phyloP scores from a whole-genome alignment of 1,284 basidiomycete species.

The Phlebopus sp. region DNA sequence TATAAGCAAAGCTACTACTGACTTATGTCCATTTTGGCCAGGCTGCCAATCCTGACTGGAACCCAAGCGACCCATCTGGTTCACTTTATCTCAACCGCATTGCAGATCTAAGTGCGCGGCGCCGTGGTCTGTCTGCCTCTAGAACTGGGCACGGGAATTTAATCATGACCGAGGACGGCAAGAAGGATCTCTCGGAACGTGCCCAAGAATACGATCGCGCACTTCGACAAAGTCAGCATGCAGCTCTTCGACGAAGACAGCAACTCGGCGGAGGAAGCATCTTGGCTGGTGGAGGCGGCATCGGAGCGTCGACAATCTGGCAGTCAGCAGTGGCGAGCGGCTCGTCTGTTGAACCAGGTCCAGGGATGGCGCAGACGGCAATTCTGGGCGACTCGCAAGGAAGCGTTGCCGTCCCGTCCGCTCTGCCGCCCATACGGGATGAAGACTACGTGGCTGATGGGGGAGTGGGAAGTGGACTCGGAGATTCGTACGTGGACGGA shows the following conservation, averaged over 20 bases:
- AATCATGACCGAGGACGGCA: constrained; percentile 32
- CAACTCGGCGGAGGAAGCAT: constrained; percentile 35
- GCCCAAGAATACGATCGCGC: constrained; percentile 73
- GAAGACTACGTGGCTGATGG: constrained; percentile 52
- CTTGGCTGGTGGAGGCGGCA: constrained; percentile 28
- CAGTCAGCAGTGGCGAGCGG: constrained; percentile 23
- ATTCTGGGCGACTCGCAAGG: constrained; percentile 72
- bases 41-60: constrained; percentile 94
- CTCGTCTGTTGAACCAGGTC: constrained; percentile 23
- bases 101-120: constrained; percentile 61
- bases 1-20: not conserved
- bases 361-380: constrained; percentile 60
- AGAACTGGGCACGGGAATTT: constrained; percentile 30
- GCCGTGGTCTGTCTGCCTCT: constrained; percentile 30
- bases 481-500: constrained; percentile 69
- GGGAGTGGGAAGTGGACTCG: constrained; percentile 57
- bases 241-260: constrained; percentile 46
- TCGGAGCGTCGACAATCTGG: constrained; percentile 24
- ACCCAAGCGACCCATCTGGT: constrained; percentile 80
- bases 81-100: constrained; percentile 84
- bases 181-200: constrained; percentile 47
- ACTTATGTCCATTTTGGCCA: constrained; percentile 22
- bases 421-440: constrained; percentile 33
- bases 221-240: constrained; percentile 64
- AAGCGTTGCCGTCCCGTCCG: constrained; percentile 30